Evolutionary conservation across 1,284 basidiomycete genomes (phyloP).

Genomic region (Macrocystidia cucumis): DNA sequence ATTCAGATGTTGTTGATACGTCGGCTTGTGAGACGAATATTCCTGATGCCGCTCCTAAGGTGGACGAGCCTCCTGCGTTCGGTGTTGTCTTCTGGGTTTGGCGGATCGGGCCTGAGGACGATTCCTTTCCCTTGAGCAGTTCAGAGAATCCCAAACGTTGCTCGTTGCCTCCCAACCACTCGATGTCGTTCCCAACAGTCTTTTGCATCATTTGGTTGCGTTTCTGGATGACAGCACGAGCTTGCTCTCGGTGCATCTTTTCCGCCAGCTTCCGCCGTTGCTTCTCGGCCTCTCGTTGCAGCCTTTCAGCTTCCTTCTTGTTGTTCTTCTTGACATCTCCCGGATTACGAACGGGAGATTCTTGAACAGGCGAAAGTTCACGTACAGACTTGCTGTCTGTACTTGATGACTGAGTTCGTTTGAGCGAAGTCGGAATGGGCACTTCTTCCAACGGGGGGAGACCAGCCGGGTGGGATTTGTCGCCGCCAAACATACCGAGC

Average conservation of each 20-base stretch:
- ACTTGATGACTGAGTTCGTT: conserved; percentile 81
- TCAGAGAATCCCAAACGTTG: conserved; percentile 30
- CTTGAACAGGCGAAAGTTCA: conserved; percentile 40
- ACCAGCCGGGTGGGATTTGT: conserved; percentile 53
- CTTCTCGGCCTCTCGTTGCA: conserved; percentile 82
- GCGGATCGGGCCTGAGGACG: conserved; percentile 52
- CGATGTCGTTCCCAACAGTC: conserved; percentile 44
- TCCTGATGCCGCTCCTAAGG: conserved; percentile 51
- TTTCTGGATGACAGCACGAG: conserved; percentile 93
- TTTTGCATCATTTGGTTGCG: conserved; percentile 69
- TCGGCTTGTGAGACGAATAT: conserved; percentile 36
- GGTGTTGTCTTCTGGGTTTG: conserved; percentile 37
- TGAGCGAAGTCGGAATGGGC: conserved; percentile 57
- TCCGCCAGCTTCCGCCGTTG: conserved; percentile 77
- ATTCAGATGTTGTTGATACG: conserved; percentile 32
- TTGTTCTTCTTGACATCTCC: conserved; percentile 74
- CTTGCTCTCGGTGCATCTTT: conserved; percentile 75
- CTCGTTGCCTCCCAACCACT: conserved; percentile 41
- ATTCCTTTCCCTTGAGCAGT: conserved; percentile 37
- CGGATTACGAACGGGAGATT: conserved; percentile 28
- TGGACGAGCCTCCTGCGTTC: conserved; percentile 29
- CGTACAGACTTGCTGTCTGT: conserved; percentile 60
- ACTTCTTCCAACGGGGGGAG: conserved; percentile 71
- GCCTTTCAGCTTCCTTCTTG: conserved; percentile 85
- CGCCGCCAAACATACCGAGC: conserved; percentile 70